Evolutionary conservation across 2,329 filamentous ascomycete genomes (phyloP).

Genomic region (Pseudogymnoascus sp.): DNA sequence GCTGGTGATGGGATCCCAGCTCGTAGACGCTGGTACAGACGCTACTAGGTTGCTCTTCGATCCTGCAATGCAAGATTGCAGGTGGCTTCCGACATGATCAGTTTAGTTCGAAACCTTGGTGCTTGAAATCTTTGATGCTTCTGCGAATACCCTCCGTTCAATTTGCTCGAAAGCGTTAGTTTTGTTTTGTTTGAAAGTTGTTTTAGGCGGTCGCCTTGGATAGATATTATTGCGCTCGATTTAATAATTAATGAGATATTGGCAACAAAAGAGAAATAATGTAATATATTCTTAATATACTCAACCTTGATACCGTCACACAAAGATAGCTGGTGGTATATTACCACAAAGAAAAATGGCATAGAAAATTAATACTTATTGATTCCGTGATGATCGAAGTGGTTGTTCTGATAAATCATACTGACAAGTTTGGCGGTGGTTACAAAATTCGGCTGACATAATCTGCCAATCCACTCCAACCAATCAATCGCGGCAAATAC

Average conservation of each 20-base stretch:
- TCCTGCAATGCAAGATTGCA: neutral
- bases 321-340: neutral
- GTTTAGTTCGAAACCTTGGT: neutral
- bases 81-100: neutral
- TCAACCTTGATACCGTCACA: too few species aligned
- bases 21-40: conserved; percentile 9
- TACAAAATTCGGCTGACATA: conserved; percentile 4
- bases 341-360: neutral
- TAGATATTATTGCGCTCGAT: neutral
- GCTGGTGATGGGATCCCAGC: conserved; percentile 8
- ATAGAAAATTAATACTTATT: neutral
- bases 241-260: neutral
- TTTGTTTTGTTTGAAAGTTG: neutral
- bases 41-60: neutral
- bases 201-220: neutral
- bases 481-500: conserved; percentile 7
- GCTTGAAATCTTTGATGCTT: neutral
- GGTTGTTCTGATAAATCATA: neutral
- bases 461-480: neutral
- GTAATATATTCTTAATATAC: neutral
- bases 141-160: neutral
- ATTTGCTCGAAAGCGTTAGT: neutral
- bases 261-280: neutral
- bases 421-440: neutral
- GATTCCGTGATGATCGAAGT: neutral